Base-by-base conservation (phyloP, 2,329 filamentous ascomycete genomes). In the Hypoxylon sp. region DNA sequence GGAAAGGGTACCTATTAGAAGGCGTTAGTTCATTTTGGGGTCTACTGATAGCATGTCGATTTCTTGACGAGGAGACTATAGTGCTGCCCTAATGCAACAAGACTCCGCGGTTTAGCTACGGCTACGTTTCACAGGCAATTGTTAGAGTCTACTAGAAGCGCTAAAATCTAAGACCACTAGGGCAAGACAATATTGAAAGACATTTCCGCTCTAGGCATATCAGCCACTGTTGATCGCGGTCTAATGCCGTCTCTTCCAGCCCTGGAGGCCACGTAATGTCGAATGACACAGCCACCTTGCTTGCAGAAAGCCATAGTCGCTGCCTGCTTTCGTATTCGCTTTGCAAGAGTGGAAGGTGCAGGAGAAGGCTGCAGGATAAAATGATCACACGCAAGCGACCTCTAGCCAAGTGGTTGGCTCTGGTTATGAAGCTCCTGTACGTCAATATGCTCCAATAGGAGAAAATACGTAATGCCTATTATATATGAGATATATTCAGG, bases 11-110 rank as follows among this genome's bases (percentile, higher is more conserved):
- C 19, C 2, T 44, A 11, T 3, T 44, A 11, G 3, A 37, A n/a
- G 48, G 35, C 47, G 21, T 47, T 44, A 6, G 4, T 19, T 19
- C 7, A 27, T 44, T 32, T 52, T 60, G 24, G 17, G 1, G 35
- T 46, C 4, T 15, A 50, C 53, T n/a, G 56, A 52, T 60, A 53
- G 48, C 48, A 53, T 35, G 24, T n/a, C 37, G 31, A 31, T 19
- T 17, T 27, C 29, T 44, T 52, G 13, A 15, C 7, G 6, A n/a
- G 24, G 24, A 19, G 2, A 27, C 31, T 24, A n/a, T 13, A 27
- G 7, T 3, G 15, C 13, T 27, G 17, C 15, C 11, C 10, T 46
- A 32, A 50, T 31, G 11, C 2, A 29, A 19, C 7, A 21, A 8
- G 17, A 44, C 19, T 7, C 39, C n/a, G 15, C 17, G 3, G 37